Evolutionary conservation across 768 basidiomycete species (phyloP), one percentile per base, ranked within the genome.

Genomic region (Coprinopsis cinerea): DNA sequence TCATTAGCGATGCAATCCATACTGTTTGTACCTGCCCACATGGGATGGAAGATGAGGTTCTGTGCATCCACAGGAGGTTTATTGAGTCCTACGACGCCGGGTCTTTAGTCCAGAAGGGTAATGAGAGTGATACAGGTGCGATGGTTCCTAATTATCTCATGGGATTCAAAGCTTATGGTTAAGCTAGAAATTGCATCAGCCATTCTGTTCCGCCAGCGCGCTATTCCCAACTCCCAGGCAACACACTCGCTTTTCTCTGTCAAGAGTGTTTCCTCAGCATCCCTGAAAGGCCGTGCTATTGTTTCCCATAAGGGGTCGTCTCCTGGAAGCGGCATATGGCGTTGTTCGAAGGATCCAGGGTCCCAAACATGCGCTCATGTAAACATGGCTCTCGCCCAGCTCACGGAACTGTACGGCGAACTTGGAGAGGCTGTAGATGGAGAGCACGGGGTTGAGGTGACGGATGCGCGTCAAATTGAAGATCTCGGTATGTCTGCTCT

Each of bases 251-350:
- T 23, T 15, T 28, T 25, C 2, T 49, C 48, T 7, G 48, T 49
- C 9, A 26, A 30, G 22, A 23, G 18, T n/a, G 18, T 26, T 4
- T 49, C 48, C 1, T 13, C 37, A 11, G 39, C 48, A 4, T 5
- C 14, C 9, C 39, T 49, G 37, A 39, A 27, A 18, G 48, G 48
- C 6, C 36, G 48, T 2, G 48, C 48, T 23, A 49, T 49, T 23
- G 48, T 49, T 5, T 40, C 37, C 23, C 48, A 49, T 28, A n/a
- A 10, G 1, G 36, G 37, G 10, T 11, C 10, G 4, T n/a, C 24
- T 26, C 5, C 36, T 2, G 37, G 32, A 1, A 37, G 22, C 6
- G 48, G 48, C 6, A 18, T 15, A 13, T 49, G 48, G 48, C 10
- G 20, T 23, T 49, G 48, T 26, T 40, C 37, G 1, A 39, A 41